Conservation (phyloP, 495 filamentous ascomycete genomes). For the Bombardia bombarda region DNA sequence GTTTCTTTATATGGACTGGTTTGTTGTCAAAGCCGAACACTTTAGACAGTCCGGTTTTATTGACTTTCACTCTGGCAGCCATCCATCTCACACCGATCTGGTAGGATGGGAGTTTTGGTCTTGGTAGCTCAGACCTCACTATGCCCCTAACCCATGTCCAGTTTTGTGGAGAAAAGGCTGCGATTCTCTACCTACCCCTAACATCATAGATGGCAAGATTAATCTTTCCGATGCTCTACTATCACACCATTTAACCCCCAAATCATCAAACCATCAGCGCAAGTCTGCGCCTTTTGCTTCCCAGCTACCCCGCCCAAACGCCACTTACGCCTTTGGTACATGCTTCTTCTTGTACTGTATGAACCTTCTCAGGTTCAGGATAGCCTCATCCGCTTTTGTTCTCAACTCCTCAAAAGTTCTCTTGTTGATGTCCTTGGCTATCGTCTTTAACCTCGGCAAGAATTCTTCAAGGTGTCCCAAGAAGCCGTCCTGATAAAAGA, state of each 20-base stretch:
- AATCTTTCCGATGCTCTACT: too few species aligned
- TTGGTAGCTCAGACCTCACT: too few species aligned
- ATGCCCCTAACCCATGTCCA: too few species aligned
- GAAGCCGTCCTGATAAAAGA: conserved; percentile 55
- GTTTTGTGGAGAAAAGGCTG: too few species aligned
- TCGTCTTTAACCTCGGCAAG: conserved; percentile 39
- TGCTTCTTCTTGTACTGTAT: conserved; percentile 53
- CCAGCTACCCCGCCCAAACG: not conserved
- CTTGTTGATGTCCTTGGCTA: conserved; percentile 50
- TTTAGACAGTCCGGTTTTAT: not conserved
- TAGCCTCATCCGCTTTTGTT: conserved; percentile 45
- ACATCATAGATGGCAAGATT: not conserved
- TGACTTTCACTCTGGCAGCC: conserved; percentile 5
- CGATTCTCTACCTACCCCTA: not conserved
- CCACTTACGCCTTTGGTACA: conserved; percentile 10
- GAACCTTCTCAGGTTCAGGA: conserved; percentile 49
- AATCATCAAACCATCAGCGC: too few species aligned
- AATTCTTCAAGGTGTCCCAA: conserved; percentile 46
- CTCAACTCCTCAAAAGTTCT: conserved; percentile 43
- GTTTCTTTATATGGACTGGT: not conserved
- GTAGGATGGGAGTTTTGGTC: too few species aligned
- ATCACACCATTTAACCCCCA: too few species aligned
- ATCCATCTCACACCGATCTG: too few species aligned
- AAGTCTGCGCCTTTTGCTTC: too few species aligned
- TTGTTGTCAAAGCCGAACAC: conserved; percentile 1